A percentile compares a stretch with the other conserved stretches of the same genome.
These are phyloP conservation scores for Macrophomina phaseolina DNA, from an alignment of 2,329 filamentous ascomycete species.

Conservation along the genomic window DNA sequence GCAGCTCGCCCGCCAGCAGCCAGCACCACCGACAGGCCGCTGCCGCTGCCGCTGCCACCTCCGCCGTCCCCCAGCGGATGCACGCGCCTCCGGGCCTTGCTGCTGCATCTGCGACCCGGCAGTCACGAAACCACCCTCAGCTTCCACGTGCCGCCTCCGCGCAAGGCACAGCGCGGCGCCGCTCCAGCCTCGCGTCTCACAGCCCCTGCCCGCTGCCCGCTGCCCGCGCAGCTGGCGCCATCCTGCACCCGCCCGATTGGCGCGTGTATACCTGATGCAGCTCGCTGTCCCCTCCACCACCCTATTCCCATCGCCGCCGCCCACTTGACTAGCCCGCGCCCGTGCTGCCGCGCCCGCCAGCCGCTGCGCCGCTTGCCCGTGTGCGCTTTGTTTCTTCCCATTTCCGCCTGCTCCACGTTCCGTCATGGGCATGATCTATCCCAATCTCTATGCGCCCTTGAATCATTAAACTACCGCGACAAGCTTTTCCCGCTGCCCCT, in stretches of 20 bases:
- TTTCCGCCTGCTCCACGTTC: conserved; percentile 19
- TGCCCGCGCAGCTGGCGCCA: neutral
- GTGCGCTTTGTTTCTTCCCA: conserved; percentile 21
- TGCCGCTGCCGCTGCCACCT: conserved; percentile 1
- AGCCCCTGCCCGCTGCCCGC: conserved; percentile 9
- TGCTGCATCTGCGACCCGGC: neutral
- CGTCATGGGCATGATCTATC: conserved; percentile 25
- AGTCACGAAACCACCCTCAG: neutral
- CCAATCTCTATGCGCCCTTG: conserved; percentile 21
- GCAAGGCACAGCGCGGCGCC: neutral
- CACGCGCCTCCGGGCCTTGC: neutral
- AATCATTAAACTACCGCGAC: conserved; percentile 23
- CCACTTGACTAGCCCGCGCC: neutral
- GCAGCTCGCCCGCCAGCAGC: neutral
- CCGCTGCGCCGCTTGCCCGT: conserved; percentile 4
- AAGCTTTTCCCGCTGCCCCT: conserved; percentile 15
- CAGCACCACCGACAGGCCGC: neutral
- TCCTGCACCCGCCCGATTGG: neutral
- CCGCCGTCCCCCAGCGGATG: neutral
- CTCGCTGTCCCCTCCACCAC: neutral
- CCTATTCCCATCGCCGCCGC: conserved; percentile 6
- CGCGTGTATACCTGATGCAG: conserved; percentile 1
- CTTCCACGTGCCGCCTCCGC: neutral
- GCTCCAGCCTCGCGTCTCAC: conserved; percentile 7
- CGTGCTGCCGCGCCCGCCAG: conserved; percentile 20